A percentile compares a stretch with the other conserved stretches of the same genome.
Conservation (phyloP, 352 stramenopile genomes). For the Phytophthora foliorum region DNA sequence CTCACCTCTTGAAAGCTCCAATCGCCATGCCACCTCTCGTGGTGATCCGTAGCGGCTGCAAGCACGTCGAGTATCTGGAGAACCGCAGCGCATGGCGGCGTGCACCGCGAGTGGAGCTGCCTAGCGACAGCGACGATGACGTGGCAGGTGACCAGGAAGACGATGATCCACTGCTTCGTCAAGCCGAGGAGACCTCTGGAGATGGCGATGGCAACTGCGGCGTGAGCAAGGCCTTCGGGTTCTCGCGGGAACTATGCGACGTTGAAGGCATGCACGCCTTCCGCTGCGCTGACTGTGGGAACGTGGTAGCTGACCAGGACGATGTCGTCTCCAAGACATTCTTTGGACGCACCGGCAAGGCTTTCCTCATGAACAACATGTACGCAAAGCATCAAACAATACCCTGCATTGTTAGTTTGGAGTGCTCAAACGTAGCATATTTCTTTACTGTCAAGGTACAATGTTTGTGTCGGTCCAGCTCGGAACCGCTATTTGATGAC, state of each 20-base stretch:
- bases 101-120: constrained; percentile 27
- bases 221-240: constrained; percentile 41
- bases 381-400: constrained; percentile 27
- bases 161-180: constrained; percentile 32
- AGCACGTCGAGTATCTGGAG: constrained; percentile 76
- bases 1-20: background rate
- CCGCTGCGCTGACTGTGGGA: constrained; percentile 70
- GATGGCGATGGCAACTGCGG: constrained; percentile 6
- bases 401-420: background rate
- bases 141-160: constrained; percentile 32
- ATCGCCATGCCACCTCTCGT: constrained; percentile 71
- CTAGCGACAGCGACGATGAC: constrained; percentile 39
- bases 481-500: constrained; percentile 85
- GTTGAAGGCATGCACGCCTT: constrained; percentile 63
- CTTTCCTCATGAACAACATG: constrained; percentile 85
- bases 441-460: constrained; percentile 59
- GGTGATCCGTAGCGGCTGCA: constrained; percentile 70
- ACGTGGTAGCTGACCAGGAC: constrained; percentile 69
- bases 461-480: constrained; percentile 61
- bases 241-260: constrained; percentile 59
- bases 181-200: constrained; percentile 25
- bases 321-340: constrained; percentile 86
- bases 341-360: constrained; percentile 79
- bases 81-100: constrained; percentile 54
- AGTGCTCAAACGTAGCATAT: constrained; percentile 9